These are phyloP conservation scores for Fusarium pseudoanthophilum DNA, from an alignment of 2,329 filamentous ascomycete genomes.

Conservation along the genomic window DNA sequence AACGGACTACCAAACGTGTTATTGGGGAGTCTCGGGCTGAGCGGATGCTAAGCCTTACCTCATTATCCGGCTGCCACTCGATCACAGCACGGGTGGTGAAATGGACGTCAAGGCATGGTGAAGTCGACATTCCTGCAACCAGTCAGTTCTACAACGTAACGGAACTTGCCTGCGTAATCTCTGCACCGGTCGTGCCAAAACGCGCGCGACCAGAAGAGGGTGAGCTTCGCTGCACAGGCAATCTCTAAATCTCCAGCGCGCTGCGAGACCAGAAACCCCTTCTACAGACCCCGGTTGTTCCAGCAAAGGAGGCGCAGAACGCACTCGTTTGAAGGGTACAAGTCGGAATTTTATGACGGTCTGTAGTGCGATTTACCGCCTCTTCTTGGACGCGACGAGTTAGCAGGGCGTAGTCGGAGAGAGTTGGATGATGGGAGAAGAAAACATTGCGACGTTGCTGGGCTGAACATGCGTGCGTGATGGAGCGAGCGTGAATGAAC, in stretches of 20 bases:
- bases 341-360: constrained; percentile 22
- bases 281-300: constrained; percentile 31
- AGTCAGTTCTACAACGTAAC: background rate
- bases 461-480: background rate
- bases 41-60: background rate
- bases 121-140: constrained; percentile 15
- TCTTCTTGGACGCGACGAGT: constrained; percentile 1
- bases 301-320: constrained; percentile 14
- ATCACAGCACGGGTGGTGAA: constrained; percentile 13
- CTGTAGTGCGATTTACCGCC: constrained; percentile 25
- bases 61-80: background rate
- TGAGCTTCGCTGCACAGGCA: constrained; percentile 32
- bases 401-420: background rate
- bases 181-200: background rate
- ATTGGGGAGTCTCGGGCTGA: background rate
- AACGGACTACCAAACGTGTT: background rate
- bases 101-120: constrained; percentile 9
- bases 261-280: constrained; percentile 23
- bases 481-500: background rate
- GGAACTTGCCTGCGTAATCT: background rate
- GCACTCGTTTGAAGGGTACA: constrained; percentile 24
- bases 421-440: background rate
- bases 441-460: background rate
- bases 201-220: constrained; percentile 2
- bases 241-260: constrained; percentile 23